Base-by-base conservation (phyloP, 805 yeast species). In the Cephaloascus fragrans region DNA sequence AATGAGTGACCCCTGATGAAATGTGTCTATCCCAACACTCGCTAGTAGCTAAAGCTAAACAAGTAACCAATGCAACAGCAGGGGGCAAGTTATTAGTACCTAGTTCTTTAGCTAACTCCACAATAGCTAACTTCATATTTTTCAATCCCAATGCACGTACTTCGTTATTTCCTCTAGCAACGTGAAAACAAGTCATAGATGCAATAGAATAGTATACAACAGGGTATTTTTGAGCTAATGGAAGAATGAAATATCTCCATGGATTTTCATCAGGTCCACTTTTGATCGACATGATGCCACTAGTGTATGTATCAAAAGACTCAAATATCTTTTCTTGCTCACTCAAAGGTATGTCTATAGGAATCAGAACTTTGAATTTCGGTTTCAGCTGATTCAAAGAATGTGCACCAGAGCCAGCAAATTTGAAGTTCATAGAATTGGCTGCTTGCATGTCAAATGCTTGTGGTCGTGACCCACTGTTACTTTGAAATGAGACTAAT, bases 21-120 rank as follows among this genome's bases (percentile, higher is more conserved):
- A 73, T 77, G 41, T 75, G 80, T 10, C 77, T 70, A 49, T 77
- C 80, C 86, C 86, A 80, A 0, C 80, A 68, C 51, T 80, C 86
- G 32, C 82, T 71, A 42, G 76, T 71, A 0, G 85, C 81, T 39
- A 80, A 58, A 17, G 76, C 73, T 41, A 80, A 52, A 43, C 85
- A 79, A 0, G 84, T 74, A 0, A 82, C 77, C 17, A 80, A 57
- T 1, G 85, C 85, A 10, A 80, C 77, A 44, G 78, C 84, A 9
- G 77, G 77, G 2, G 81, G 80, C 20, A 74, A 59, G 2, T 62
- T 44, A n/a, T 58, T 50, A 36, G 55, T 55, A 34, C 63, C 58
- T 28, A 80, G 58, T 0, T 83, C 83, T 43, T 68, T 67, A 8
- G 80, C 83, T 12, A 80, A 56, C 40, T 75, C 81, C 23, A 69